These are phyloP conservation scores for Lepidium africanum DNA, from an alignment of 345 rosid genomes.

Conservation along the genomic window DNA sequence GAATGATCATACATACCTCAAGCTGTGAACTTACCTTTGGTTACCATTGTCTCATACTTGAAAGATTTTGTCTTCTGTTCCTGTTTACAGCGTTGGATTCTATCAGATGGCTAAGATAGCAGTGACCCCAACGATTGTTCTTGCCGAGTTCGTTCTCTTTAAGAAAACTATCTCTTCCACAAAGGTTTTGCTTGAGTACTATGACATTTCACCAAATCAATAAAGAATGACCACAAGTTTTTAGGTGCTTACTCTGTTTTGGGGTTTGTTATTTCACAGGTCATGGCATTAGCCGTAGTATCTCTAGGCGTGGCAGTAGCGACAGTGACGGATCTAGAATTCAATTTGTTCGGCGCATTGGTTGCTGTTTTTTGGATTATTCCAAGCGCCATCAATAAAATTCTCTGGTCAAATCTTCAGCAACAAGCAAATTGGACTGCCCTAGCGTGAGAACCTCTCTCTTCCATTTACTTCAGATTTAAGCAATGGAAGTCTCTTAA, in stretches of 20 bases:
- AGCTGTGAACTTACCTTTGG: not conserved
- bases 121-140: conserved; percentile 88
- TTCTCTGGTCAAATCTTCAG: conserved; percentile 89
- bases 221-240: not conserved
- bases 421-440: conserved; percentile 94
- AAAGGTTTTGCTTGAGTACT: conserved; percentile 38
- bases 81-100: conserved; percentile 74
- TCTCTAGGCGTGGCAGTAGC: conserved; percentile 89
- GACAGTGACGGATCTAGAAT: conserved; percentile 79
- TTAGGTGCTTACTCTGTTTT: conserved; percentile 18
- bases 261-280: conserved; percentile 36
- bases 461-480: not conserved
- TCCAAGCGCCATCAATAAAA: conserved; percentile 86
- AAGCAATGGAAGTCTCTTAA: not conserved
- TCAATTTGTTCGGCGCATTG: conserved; percentile 71
- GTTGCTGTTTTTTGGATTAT: conserved; percentile 81
- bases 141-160: conserved; percentile 66
- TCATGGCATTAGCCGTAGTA: conserved; percentile 56
- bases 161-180: conserved; percentile 54
- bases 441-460: conserved; percentile 50
- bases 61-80: not conserved
- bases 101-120: conserved; percentile 98
- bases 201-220: not conserved
- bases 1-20: not conserved
- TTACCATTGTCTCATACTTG: not conserved